Percentiles rank a stretch among this genome's conserved stretches.
Evolutionary conservation across 768 basidiomycete species (phyloP).

Genomic region (Auricularia sp.): DNA sequence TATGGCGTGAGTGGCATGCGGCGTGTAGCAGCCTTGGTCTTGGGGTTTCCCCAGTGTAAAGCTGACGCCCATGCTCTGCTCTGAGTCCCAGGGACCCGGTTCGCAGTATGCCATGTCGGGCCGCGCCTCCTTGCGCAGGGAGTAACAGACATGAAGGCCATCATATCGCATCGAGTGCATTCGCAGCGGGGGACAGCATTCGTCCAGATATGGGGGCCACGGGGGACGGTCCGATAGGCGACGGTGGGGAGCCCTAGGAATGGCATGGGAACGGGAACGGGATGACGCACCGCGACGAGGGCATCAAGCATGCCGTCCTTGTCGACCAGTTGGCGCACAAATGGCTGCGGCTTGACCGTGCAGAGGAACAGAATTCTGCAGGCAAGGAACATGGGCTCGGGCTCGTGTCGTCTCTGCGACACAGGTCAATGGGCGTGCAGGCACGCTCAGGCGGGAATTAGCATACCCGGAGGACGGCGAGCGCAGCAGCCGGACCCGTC

Average conservation of each 20-base stretch:
- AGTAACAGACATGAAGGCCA: too few relatives aligned
- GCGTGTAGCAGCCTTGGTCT: too few relatives aligned
- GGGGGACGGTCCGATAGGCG: too few relatives aligned
- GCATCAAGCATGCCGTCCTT: constrained; percentile 46
- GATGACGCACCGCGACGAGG: constrained; percentile 50
- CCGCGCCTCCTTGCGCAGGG: too few relatives aligned
- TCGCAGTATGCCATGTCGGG: too few relatives aligned
- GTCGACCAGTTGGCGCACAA: constrained; percentile 55
- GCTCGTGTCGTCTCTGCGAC: background rate
- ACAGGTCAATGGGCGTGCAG: background rate
- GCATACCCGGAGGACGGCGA: constrained; percentile 51
- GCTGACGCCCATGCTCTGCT: too few relatives aligned
- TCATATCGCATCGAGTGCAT: too few relatives aligned
- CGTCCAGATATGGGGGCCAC: too few relatives aligned
- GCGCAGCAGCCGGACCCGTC: constrained; percentile 48
- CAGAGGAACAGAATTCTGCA: constrained; percentile 69
- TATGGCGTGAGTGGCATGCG: too few relatives aligned
- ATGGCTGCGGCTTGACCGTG: constrained; percentile 42
- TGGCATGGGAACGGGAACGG: constrained; percentile 3
- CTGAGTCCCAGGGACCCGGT: too few relatives aligned
- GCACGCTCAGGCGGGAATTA: background rate
- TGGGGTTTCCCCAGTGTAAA: too few relatives aligned
- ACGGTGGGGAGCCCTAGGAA: background rate
- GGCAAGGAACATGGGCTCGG: constrained; percentile 62
- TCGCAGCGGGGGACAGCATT: too few relatives aligned